Evolutionary conservation across 192 early-diverging fungal genomes (phyloP), one percentile per base, ranked within the genome.

Genomic region (Coemansia sp.): DNA sequence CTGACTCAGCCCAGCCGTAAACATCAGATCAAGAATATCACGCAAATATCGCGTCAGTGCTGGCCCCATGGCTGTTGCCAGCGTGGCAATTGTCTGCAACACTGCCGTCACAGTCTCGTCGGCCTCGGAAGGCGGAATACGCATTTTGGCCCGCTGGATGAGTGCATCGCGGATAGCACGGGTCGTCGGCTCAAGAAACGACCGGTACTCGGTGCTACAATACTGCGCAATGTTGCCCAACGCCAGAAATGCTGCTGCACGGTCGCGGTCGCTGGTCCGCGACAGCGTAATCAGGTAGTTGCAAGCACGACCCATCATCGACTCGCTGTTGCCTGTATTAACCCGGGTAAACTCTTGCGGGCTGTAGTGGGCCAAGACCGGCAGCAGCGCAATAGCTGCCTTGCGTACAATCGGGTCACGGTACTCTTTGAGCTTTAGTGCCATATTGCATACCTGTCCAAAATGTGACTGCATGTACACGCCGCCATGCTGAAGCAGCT

Each of bases 21-120:
- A 97, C 92, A 98, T 96, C 57, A 92, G 79, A 58, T 96, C 93
- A 49, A 97, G 65, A 15, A 97, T 67, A 22, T 92, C 92, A 55
- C 91, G 88, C 85, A 96, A 85, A 67, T 95, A 86, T 60, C 91
- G 92, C 0, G 90, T 94, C 49, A 97, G 76, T 5, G 90, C 92
- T 37, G 90, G 93, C n/a, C 94, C 92, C 56, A 98, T 90, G 17
- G 95, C 93, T 9, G 82, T 81, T 1, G 94, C 94, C 43, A 98
- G 82, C 86, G 90, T 92, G 24, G 88, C 90, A 47, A 97, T 89
- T 59, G 94, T 94, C 67, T 88, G 84, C 59, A 94, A 93, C 17
- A 92, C 84, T 2, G 73, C 79, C 38, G 89, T 85, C 0, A 81
- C 83, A 47, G 86, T 86, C 50, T 85, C 85, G 2, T 27, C 58